Conservation (phyloP, 2,329 filamentous ascomycete genomes). For the Didymella glomerata region DNA sequence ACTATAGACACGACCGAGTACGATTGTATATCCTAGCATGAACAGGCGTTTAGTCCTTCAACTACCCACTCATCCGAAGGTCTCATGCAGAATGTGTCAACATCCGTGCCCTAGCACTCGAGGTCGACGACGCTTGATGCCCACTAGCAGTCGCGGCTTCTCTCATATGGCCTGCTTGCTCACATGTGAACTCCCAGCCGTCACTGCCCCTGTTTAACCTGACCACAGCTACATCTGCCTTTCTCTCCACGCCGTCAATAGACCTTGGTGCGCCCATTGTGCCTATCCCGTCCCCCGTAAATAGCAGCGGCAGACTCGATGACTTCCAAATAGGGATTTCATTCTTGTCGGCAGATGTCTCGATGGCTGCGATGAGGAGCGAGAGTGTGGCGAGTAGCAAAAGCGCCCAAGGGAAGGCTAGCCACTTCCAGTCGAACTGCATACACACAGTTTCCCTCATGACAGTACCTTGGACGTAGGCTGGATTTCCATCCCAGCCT, state of each 20-base stretch:
- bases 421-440: conserved; percentile 1
- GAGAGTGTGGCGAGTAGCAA: background rate
- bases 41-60: background rate
- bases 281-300: background rate
- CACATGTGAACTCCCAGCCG: background rate
- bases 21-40: conserved; percentile 10
- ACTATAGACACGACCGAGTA: conserved; percentile 10
- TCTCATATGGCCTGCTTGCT: background rate
- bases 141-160: background rate
- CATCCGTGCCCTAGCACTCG: background rate
- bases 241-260: background rate
- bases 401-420: background rate
- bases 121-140: background rate
- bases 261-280: background rate
- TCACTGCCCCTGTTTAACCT: background rate
- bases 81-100: too few relatives aligned
- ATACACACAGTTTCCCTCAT: background rate
- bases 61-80: too few relatives aligned
- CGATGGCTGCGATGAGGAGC: background rate
- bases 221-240: background rate
- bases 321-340: background rate
- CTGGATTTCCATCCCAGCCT: background rate
- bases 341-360: background rate
- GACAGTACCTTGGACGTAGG: background rate
- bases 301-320: background rate